Percentiles rank a stretch among this genome's conserved stretches.
phyloP scores from a whole-genome alignment of 2,329 filamentous ascomycete genomes.

The Plenodomus biglobosus region DNA sequence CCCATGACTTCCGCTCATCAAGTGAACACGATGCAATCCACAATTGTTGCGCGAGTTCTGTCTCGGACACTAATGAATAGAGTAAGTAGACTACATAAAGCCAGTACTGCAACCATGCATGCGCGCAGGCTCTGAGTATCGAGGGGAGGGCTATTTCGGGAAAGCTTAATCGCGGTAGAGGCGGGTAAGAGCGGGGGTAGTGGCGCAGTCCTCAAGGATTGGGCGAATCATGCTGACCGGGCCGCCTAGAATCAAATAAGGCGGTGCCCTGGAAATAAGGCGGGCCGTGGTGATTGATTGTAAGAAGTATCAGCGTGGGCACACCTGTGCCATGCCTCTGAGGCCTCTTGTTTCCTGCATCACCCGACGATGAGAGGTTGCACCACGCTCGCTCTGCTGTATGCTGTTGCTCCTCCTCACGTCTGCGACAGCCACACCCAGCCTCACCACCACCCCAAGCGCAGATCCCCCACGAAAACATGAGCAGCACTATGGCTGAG shows the following conservation, averaged over 20 bases:
- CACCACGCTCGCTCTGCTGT: slow-evolving; percentile 1
- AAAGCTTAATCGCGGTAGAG: slow-evolving; percentile 17
- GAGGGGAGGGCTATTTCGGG: slow-evolving; percentile 8
- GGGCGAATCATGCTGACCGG: slow-evolving; percentile 12
- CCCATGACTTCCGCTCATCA: background rate
- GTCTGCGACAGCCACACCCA: slow-evolving; percentile 10
- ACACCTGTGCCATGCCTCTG: background rate
- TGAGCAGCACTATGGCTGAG: slow-evolving; percentile 33
- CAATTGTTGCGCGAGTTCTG: no score
- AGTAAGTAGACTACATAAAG: no score
- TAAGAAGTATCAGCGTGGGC: background rate
- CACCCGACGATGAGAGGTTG: slow-evolving; percentile 4
- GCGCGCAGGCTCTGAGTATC: background rate
- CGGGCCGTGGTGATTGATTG: background rate
- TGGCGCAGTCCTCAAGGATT: slow-evolving; percentile 5
- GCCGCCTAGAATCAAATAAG: slow-evolving; percentile 14
- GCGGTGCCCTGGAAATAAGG: background rate
- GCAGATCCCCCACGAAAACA: slow-evolving; percentile 12
- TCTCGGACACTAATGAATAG: no score
- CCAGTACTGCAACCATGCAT: background rate
- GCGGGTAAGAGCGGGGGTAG: slow-evolving; percentile 20
- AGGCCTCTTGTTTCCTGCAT: background rate
- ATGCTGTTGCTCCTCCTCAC: slow-evolving; percentile 6
- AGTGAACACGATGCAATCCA: background rate
- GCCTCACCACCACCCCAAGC: slow-evolving; percentile 6